Conservation (phyloP, 2,329 filamentous ascomycete species). For the Pseudopyricularia cyperi region DNA sequence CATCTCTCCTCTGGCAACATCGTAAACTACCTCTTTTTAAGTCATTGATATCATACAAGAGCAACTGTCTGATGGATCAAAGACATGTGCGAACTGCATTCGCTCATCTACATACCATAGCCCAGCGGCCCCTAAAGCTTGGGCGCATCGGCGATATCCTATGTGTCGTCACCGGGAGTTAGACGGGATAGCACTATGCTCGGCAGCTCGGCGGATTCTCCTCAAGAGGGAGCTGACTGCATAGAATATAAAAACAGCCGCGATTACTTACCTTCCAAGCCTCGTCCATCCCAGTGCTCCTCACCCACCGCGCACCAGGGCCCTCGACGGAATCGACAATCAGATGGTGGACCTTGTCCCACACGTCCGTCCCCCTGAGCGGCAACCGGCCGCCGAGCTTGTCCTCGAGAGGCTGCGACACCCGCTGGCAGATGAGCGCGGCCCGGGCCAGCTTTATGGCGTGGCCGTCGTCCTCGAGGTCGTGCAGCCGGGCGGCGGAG, state of each 20-base stretch:
- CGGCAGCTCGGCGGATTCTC: too few species aligned
- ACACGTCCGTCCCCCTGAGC: conserved; percentile 42
- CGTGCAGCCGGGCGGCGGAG: conserved; percentile 24
- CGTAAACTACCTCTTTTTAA: too few species aligned
- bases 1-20: too few species aligned
- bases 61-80: too few species aligned
- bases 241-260: background rate
- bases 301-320: conserved; percentile 42
- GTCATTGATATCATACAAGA: too few species aligned
- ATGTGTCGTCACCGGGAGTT: background rate
- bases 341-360: conserved; percentile 47
- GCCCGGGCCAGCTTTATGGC: conserved; percentile 62
- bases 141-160: conserved; percentile 1
- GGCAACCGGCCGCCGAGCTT: conserved; percentile 28
- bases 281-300: conserved; percentile 48
- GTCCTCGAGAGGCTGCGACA: conserved; percentile 28
- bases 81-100: too few species aligned
- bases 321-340: conserved; percentile 48
- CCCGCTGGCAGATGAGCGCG: conserved; percentile 47
- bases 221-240: background rate
- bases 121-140: background rate
- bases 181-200: background rate
- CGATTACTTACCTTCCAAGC: conserved; percentile 42
- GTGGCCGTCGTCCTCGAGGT: conserved; percentile 65
- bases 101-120: too few species aligned